Base-by-base conservation (phyloP, 2,329 filamentous ascomycete species). In the Monosporascus sp. region DNA sequence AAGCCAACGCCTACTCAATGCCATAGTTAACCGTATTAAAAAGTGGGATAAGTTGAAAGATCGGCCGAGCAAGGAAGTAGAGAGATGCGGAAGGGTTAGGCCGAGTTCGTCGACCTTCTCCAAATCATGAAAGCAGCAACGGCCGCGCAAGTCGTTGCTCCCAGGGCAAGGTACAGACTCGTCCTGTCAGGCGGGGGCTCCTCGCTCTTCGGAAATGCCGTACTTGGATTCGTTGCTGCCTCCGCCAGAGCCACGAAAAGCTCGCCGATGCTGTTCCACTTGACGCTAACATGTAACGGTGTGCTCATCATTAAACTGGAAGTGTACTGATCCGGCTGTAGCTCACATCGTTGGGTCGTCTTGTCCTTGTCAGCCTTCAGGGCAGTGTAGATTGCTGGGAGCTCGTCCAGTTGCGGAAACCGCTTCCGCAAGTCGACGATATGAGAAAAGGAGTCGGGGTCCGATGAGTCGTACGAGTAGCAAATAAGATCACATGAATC, bases 351-450 rank as follows among this genome's bases (percentile, higher is more conserved):
- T 72, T 99, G 94, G n/a, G 91, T 97, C 3, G 93, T 95, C 70
- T 96, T 96, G 70, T 99, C 94, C 61, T 88, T 85, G 70, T 99
- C 94, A 3, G 94, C 94, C 72, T 99, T 99, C 55, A 97, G 78
- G 0, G 93, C 94, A 1, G 91, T 90, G 68, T 96, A 99, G 7
- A 99, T 87, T 8, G 90, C 87, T 0, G 94, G 94, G 27, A 99
- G 76, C n/a, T 90, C 86, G 67, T 96, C 89, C 2, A 99, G 80
- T 52, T 94, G 87, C 0, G 91, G 85, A 61, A 93, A 88, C 63
- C 86, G 88, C 52, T 83, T 80, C 44, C 92, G 86, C 48, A 97
- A 77, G 19, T 88, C 82, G 38, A 93, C 88, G 51, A 99, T 91
- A 66, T 97, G 92, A 1, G 88, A 85, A 70, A 99, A 99, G 4